These are phyloP conservation scores for Suillus hirtellus DNA, from an alignment of 768 basidiomycete species.

Conservation along the genomic window DNA sequence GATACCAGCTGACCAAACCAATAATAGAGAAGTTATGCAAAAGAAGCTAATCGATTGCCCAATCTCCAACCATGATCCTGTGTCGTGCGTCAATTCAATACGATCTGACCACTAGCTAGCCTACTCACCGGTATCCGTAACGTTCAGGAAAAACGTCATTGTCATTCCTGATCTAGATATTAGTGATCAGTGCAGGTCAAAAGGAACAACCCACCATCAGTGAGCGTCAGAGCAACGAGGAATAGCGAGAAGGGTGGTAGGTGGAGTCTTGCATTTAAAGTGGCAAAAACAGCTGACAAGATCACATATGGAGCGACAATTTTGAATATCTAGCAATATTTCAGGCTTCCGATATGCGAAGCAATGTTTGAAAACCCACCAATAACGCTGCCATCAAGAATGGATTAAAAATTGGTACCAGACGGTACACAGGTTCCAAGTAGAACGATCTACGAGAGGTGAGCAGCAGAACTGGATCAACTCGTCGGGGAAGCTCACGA, in stretches of 20 bases:
- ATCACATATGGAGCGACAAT: conserved; percentile 80
- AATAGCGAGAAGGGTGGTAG: conserved; percentile 82
- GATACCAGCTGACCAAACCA: conserved; percentile 79
- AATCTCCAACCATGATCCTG: conserved; percentile 87
- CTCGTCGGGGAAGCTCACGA: conserved; percentile 48
- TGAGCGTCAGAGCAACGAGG: conserved; percentile 72
- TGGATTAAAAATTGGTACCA: conserved; percentile 83
- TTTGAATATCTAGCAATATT: conserved; percentile 63
- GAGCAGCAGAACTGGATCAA: background rate
- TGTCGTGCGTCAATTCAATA: conserved; percentile 12
- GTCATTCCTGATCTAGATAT: conserved; percentile 63
- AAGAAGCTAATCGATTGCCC: conserved; percentile 89
- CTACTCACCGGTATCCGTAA: conserved; percentile 69
- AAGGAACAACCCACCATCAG: conserved; percentile 50
- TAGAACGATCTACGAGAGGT: conserved; percentile 65
- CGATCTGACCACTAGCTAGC: background rate
- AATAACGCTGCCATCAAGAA: conserved; percentile 79
- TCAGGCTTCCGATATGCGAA: conserved; percentile 6
- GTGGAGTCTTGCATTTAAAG: conserved; percentile 63
- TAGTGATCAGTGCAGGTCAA: conserved; percentile 15
- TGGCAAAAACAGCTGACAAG: conserved; percentile 66
- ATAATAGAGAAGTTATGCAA: conserved; percentile 75
- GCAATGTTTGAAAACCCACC: conserved; percentile 37
- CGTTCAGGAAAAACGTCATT: conserved; percentile 79
- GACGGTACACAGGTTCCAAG: conserved; percentile 82